phyloP scores from a whole-genome alignment of 2,329 filamentous ascomycete genomes.

The Claviceps quebecensis region DNA sequence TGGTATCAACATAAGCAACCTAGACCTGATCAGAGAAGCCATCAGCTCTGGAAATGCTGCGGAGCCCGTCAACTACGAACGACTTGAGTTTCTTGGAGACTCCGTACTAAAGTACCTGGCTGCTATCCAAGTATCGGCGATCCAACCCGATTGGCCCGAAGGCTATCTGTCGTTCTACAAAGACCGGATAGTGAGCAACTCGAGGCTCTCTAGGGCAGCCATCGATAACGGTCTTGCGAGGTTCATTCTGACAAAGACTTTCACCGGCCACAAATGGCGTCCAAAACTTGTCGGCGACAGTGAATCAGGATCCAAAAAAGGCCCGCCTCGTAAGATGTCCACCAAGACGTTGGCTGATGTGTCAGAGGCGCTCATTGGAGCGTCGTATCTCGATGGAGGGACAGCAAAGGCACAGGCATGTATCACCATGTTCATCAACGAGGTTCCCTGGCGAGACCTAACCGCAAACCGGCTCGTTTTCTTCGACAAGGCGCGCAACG shows the following conservation, averaged over 20 bases:
- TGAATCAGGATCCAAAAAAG: constrained; percentile 3
- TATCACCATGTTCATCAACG: constrained; percentile 51
- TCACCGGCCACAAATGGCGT: constrained; percentile 60
- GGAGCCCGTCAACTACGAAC: constrained; percentile 58
- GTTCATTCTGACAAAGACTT: constrained; percentile 56
- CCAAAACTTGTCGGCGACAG: constrained; percentile 36
- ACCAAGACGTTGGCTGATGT: constrained; percentile 80
- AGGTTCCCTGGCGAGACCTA: constrained; percentile 39
- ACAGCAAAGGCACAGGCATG: constrained; percentile 47
- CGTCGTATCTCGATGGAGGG: constrained; percentile 56
- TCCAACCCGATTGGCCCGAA: constrained; percentile 57
- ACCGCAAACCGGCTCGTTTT: constrained; percentile 27
- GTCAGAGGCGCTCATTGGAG: constrained; percentile 72
- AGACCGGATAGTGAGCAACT: constrained; percentile 59
- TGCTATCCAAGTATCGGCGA: constrained; percentile 46
- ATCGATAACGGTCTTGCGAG: constrained; percentile 49
- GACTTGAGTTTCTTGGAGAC: constrained; percentile 79
- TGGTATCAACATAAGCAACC: constrained; percentile 35
- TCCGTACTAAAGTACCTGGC: constrained; percentile 64
- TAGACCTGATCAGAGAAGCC: constrained; percentile 48
- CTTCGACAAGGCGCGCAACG: constrained; percentile 23
- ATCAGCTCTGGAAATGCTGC: constrained; percentile 51
- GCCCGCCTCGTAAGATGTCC: constrained; percentile 32
- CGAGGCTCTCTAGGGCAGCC: constrained; percentile 52
- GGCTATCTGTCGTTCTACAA: constrained; percentile 58